A percentile compares a stretch with the other conserved stretches of the same genome.
These are phyloP conservation scores for Russula emetica DNA, from an alignment of 768 basidiomycete species.

Conservation along the genomic window DNA sequence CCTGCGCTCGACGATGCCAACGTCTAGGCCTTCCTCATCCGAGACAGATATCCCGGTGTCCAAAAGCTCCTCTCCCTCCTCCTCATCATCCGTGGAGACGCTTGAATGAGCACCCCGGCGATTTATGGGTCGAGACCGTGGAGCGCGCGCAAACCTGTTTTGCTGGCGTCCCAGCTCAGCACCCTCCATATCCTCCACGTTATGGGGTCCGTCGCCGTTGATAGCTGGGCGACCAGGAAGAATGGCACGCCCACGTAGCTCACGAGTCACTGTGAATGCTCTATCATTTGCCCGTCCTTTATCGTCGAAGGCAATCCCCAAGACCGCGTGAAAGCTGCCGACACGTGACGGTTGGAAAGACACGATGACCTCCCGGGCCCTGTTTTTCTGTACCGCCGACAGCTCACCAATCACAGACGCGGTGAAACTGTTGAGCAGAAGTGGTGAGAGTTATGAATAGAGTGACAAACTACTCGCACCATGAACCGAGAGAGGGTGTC, in stretches of 20 bases:
- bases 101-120: background rate
- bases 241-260: constrained; percentile 8
- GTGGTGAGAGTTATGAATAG: background rate
- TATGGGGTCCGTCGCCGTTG: background rate
- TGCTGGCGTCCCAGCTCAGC: background rate
- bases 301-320: constrained; percentile 11
- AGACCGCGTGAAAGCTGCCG: background rate
- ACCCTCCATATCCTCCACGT: background rate
- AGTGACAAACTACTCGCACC: background rate
- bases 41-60: constrained; percentile 42
- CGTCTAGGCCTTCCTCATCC: constrained; percentile 41
- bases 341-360: constrained; percentile 10
- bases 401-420: background rate
- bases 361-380: constrained; percentile 1
- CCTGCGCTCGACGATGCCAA: constrained; percentile 46
- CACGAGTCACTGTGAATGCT: constrained; percentile 13
- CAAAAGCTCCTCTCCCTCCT: constrained; percentile 6
- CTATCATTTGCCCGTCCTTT: background rate
- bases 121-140: background rate
- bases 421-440: constrained; percentile 1
- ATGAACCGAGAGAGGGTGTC: background rate
- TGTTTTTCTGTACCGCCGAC: background rate
- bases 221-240: background rate
- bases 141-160: background rate
- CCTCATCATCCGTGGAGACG: constrained; percentile 12